phyloP scores from a whole-genome alignment of 1,139 yeast species.

The Lodderomyces elongisporus region DNA sequence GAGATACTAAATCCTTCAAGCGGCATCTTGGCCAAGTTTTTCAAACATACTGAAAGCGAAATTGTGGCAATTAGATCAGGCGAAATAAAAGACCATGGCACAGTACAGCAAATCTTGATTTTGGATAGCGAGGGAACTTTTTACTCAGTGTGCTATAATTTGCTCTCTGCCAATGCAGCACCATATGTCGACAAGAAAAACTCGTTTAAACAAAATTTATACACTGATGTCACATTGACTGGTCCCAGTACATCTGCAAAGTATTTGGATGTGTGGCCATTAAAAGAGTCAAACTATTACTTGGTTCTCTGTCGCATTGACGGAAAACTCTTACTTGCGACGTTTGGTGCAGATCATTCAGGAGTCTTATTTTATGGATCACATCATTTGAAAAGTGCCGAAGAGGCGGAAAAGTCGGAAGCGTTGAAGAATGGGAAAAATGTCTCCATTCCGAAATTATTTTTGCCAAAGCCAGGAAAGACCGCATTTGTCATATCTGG shows the following conservation, averaged over 20 bases:
- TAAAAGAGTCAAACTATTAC: slow-evolving; percentile 20
- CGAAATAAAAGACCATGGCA: slow-evolving; percentile 47
- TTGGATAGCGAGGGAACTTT: slow-evolving; percentile 44
- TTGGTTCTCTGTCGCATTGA: slow-evolving; percentile 32
- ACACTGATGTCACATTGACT: slow-evolving; percentile 38
- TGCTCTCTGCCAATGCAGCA: slow-evolving; percentile 27
- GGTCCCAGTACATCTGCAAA: slow-evolving; percentile 27
- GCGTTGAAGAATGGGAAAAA: slow-evolving; percentile 17
- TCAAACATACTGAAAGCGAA: slow-evolving; percentile 29
- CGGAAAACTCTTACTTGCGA: slow-evolving; percentile 42
- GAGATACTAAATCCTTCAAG: slow-evolving; percentile 24
- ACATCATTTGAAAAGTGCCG: slow-evolving; percentile 33
- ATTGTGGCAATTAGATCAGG: slow-evolving; percentile 62
- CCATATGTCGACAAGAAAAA: slow-evolving; percentile 25
- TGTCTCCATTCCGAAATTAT: slow-evolving; percentile 58
- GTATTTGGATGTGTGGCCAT: slow-evolving; percentile 54
- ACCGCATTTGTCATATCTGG: slow-evolving; percentile 63
- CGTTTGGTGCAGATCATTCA: slow-evolving; percentile 49
- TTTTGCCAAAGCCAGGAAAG: slow-evolving; percentile 55
- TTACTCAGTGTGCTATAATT: slow-evolving; percentile 28
- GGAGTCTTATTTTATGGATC: slow-evolving; percentile 58
- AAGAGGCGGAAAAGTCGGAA: slow-evolving; percentile 21
- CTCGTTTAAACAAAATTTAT: slow-evolving; percentile 26
- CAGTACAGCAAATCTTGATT: slow-evolving; percentile 36
- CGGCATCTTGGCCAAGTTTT: slow-evolving; percentile 26